Base-by-base conservation (phyloP, 73 alveolate species). In the Paraurostyla sp. region DNA sequence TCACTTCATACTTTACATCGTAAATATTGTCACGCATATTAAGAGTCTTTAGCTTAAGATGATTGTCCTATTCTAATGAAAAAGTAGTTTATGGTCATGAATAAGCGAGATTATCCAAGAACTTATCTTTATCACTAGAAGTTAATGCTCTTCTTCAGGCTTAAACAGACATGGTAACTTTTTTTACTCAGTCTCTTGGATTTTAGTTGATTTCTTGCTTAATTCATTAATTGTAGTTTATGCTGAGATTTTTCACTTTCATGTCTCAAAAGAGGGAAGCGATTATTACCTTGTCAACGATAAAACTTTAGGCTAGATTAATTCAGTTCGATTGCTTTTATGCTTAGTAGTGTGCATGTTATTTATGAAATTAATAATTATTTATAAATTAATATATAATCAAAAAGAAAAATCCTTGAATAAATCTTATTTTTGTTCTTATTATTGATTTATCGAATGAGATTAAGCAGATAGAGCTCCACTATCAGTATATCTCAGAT, bases 361-460 rank as follows among this genome's bases (percentile, higher is more conserved):
- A 7, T 16, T 16, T 45, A 45, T 45, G n/a, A 45, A 45, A 45
- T 45, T 45, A 11, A 45, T 7, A 11, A 11, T 45, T 45, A n/a
- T n/a, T n/a, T n/a, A n/a, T n/a, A n/a, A n/a, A n/a, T n/a, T n/a
- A n/a, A n/a, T n/a, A n/a, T 45, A 45, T 11, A 52, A 9, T 52
- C 69, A 52, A 4, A 27, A 16, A 7, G 80, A 62, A 62, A 62
- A 62, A 62, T 62, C 80, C 30, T 62, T 62, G 27, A 62, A 62
- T 15, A 62, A 15, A 23, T 62, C 80, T 27, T 56, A 13, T 7
- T 22, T 56, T 56, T 16, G 36, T 56, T 11, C 73, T 27, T 56
- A 23, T 27, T 56, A 15, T 56, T 16, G 7, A 7, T 27, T 16
- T 20, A 23, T 56, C 73, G n/a, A 20, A 13, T 32, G 13, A 13